Evolutionary conservation across 2,329 filamentous ascomycete genomes (phyloP).

Genomic region (Calonectria fujianensis): DNA sequence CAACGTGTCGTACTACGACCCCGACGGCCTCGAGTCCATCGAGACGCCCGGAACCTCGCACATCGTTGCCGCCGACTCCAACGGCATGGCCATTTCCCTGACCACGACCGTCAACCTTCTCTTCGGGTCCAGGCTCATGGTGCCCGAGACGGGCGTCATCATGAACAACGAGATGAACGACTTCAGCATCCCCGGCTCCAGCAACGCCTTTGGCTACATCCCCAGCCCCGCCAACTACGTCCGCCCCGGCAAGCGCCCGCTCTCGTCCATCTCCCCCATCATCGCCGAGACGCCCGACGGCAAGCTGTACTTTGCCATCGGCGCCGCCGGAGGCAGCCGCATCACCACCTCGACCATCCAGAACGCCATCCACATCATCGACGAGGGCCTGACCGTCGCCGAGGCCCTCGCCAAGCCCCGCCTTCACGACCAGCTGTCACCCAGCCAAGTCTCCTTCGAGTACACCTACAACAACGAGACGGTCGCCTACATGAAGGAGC

Average conservation of each 20-base stretch:
- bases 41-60: slow-evolving; percentile 82
- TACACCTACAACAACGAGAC: slow-evolving; percentile 82
- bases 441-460: slow-evolving; percentile 82
- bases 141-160: slow-evolving; percentile 88
- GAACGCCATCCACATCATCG: slow-evolving; percentile 83
- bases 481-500: slow-evolving; percentile 77
- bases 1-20: slow-evolving; percentile 66
- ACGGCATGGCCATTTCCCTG: slow-evolving; percentile 83
- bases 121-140: slow-evolving; percentile 84
- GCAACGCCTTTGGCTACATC: slow-evolving; percentile 86
- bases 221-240: slow-evolving; percentile 86
- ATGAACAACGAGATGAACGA: slow-evolving; percentile 81
- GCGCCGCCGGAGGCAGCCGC: slow-evolving; percentile 87
- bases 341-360: slow-evolving; percentile 92
- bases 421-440: slow-evolving; percentile 88
- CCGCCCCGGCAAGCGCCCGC: slow-evolving; percentile 83
- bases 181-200: slow-evolving; percentile 83
- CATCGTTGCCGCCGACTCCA: slow-evolving; percentile 79
- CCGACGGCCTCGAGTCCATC: slow-evolving; percentile 66
- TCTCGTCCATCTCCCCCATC: slow-evolving; percentile 85
- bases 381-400: slow-evolving; percentile 75
- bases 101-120: slow-evolving; percentile 89
- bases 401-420: slow-evolving; percentile 81
- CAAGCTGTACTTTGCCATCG: slow-evolving; percentile 81
- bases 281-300: slow-evolving; percentile 84